These are phyloP conservation scores for Wolfiporia cocos DNA, from an alignment of 1,284 basidiomycete genomes.

Conservation along the genomic window DNA sequence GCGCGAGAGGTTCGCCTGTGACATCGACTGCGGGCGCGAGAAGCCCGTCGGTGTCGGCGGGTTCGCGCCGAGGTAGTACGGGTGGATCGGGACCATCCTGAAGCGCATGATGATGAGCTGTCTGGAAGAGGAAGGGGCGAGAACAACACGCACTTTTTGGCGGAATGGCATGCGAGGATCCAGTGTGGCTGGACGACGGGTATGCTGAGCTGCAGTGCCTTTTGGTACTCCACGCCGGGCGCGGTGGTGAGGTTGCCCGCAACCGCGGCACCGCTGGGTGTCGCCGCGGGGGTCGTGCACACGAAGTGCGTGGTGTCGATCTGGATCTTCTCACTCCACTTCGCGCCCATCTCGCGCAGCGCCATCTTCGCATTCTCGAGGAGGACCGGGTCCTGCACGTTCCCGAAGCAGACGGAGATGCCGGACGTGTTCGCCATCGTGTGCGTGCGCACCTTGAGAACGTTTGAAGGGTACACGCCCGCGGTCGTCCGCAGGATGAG, in stretches of 20 bases:
- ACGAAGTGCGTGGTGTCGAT: conserved; percentile 97
- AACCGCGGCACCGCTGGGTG: conserved; percentile 53
- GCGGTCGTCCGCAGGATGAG: conserved; percentile 86
- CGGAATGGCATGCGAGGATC: conserved; percentile 80
- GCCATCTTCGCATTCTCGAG: conserved; percentile 77
- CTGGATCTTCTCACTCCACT: conserved; percentile 88
- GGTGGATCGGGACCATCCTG: conserved; percentile 84
- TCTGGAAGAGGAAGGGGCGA: conserved; percentile 1
- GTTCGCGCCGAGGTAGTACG: conserved; percentile 73
- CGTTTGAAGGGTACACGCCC: conserved; percentile 81
- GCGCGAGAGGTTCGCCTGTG: conserved; percentile 52
- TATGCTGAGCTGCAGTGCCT: conserved; percentile 84
- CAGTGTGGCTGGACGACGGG: conserved; percentile 89
- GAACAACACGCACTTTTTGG: conserved; percentile 62
- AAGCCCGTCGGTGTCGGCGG: conserved; percentile 40
- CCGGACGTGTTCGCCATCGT: conserved; percentile 93
- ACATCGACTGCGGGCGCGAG: conserved; percentile 70
- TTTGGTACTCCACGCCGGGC: conserved; percentile 84
- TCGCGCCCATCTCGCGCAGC: conserved; percentile 77
- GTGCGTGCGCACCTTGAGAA: conserved; percentile 81
- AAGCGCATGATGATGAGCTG: too few relatives aligned
- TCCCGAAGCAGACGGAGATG: conserved; percentile 89
- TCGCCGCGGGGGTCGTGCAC: conserved; percentile 79
- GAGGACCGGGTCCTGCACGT: conserved; percentile 70
- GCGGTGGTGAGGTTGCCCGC: conserved; percentile 42